phyloP scores from a whole-genome alignment of 345 rosid species.

The Laguncularia racemosa region DNA sequence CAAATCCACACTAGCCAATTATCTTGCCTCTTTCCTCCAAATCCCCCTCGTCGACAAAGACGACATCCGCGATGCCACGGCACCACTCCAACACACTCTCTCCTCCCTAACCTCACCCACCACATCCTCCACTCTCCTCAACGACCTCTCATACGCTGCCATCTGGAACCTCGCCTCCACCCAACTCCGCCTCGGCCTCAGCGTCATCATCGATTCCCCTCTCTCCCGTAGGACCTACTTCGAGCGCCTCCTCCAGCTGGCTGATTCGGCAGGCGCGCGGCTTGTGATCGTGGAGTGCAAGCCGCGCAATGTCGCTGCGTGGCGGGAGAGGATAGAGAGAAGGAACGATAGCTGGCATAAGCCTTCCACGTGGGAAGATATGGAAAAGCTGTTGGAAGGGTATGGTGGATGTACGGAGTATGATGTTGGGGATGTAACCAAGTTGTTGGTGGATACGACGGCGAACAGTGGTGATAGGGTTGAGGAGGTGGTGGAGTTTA shows the following conservation, averaged over 20 bases:
- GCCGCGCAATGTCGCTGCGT: slow-evolving; percentile 38
- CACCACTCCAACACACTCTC: slow-evolving; percentile 23
- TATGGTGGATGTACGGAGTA: slow-evolving; percentile 53
- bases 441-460: slow-evolving; percentile 50
- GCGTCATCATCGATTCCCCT: slow-evolving; percentile 51
- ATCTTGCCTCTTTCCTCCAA: slow-evolving; percentile 38
- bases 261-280: slow-evolving; percentile 22
- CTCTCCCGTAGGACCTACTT: slow-evolving; percentile 44
- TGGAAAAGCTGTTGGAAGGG: slow-evolving; percentile 39
- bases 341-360: slow-evolving; percentile 56
- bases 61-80: slow-evolving; percentile 53
- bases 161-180: slow-evolving; percentile 39
- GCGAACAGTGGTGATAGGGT: slow-evolving; percentile 10
- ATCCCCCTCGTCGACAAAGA: slow-evolving; percentile 69
- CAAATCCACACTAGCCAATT: slow-evolving; percentile 42
- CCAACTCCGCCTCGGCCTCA: slow-evolving; percentile 45
- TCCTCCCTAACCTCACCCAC: slow-evolving; percentile 5
- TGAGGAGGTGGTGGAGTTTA: slow-evolving; percentile 29
- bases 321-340: slow-evolving; percentile 46
- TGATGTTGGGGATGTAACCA: slow-evolving; percentile 42
- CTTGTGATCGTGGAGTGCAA: slow-evolving; percentile 45
- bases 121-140: slow-evolving; percentile 29
- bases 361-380: slow-evolving; percentile 59
- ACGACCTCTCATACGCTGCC: slow-evolving; percentile 47
- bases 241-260: slow-evolving; percentile 30